Evolutionary conservation across 257 asterid species (phyloP).

Genomic region (Solanum sejunctum): DNA sequence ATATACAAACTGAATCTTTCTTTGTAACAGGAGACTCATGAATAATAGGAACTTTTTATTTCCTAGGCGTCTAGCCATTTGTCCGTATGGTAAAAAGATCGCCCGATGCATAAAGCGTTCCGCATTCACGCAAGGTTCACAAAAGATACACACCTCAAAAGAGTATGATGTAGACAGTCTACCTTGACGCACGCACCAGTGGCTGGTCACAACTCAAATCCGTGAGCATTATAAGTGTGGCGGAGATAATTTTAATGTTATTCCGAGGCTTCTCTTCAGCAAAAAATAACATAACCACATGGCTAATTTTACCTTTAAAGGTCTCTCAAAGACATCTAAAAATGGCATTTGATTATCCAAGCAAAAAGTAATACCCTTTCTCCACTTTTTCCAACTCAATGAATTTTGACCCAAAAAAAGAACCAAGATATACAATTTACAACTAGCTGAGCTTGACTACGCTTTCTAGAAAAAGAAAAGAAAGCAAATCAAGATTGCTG

Average conservation of each 20-base stretch:
- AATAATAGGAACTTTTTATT: not conserved
- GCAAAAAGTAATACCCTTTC: conserved; percentile 10
- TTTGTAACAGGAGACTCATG: not conserved
- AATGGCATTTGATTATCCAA: conserved; percentile 10
- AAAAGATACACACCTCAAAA: not conserved
- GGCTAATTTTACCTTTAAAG: not conserved
- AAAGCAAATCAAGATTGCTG: conserved; percentile 12
- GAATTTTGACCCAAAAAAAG: conserved; percentile 36
- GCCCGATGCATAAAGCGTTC: not conserved
- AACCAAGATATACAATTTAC: conserved; percentile 74
- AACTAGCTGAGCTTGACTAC: conserved; percentile 2
- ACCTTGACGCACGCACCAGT: not conserved
- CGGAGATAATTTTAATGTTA: not conserved
- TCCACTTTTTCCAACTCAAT: conserved; percentile 13
- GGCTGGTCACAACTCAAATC: not conserved
- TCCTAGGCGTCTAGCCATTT: conserved; percentile 7
- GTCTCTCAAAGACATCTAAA: not conserved
- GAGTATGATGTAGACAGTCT: not conserved
- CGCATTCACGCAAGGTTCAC: not conserved
- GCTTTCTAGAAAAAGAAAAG: not conserved
- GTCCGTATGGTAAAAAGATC: conserved; percentile 4
- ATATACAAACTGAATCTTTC: not conserved
- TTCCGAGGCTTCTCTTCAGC: not conserved
- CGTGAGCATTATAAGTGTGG: not conserved
- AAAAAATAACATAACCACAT: conserved; percentile 33